Evolutionary conservation across 192 early-diverging fungal species (phyloP).

Genomic region (Pecoramyces ruminantium): DNA sequence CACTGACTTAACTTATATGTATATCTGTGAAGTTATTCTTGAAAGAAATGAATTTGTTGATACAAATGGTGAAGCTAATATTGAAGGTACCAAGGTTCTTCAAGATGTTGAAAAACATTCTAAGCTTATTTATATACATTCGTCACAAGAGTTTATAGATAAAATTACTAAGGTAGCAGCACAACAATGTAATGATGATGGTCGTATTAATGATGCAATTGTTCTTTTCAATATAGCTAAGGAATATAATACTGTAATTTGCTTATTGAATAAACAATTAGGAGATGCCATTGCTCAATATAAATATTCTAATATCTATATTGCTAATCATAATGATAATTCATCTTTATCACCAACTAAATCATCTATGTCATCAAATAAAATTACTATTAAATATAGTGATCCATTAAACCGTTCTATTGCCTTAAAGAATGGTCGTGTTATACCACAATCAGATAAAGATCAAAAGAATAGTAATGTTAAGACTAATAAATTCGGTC

Average conservation of each 20-base stretch:
- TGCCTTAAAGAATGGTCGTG: neutral
- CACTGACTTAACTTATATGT: conserved; percentile 20
- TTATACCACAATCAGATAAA: neutral
- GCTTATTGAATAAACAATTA: conserved; percentile 46
- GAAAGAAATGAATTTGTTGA: conserved; percentile 35
- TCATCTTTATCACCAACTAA: neutral
- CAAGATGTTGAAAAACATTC: conserved; percentile 53
- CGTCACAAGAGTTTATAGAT: conserved; percentile 39
- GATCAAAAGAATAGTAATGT: neutral
- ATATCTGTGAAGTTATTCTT: conserved; percentile 43
- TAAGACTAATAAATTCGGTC: neutral
- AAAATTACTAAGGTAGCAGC: conserved; percentile 50
- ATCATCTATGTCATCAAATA: conserved; percentile 1
- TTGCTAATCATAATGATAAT: neutral
- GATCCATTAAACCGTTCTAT: neutral
- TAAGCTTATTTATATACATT: conserved; percentile 37
- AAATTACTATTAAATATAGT: neutral
- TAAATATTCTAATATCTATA: neutral
- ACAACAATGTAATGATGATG: conserved; percentile 41
- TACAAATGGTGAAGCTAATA: conserved; percentile 23
- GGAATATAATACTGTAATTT: conserved; percentile 56
- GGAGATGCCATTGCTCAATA: conserved; percentile 23
- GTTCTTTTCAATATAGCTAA: conserved; percentile 58
- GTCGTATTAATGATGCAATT: conserved; percentile 49
- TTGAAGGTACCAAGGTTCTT: conserved; percentile 23